Base-by-base conservation (phyloP, 176 grass and related monocot species). In the Oryza rufipogon region DNA sequence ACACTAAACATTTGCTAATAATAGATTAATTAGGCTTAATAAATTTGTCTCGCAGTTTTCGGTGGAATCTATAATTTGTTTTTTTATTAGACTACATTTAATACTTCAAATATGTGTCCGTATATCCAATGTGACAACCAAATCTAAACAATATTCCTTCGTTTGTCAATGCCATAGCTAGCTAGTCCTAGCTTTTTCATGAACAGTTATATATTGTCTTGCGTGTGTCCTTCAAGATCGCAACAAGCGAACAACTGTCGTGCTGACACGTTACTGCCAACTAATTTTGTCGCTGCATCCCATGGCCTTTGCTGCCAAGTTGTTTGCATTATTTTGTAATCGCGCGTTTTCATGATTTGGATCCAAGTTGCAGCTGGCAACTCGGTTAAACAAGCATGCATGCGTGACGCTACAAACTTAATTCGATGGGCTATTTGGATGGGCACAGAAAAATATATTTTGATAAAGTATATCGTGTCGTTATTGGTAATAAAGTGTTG, bases 291-390 rank as follows among this genome's bases (percentile, higher is more conserved):
- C 73, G 23, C 51, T 20, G 25, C 73, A 33, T 75, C 7, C 33
- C 47, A 32, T 47, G 10, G 10, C 20, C 39, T 14, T 14, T 23
- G 39, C 39, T 14, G 41, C 38, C 69, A 23, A 44, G 38, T 25
- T 71, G 39, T 38, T 14, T 25, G 70, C n/a, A 72, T 72, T 72
- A 47, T 72, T 72, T 72, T 26, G n/a, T 7, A 47, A 12, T 52
- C 49, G 49, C 49, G 49, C 15, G 12, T 52, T 23, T 11, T n/a
- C 22, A 46, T 72, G 70, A 45, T 15, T 25, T 8, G 70, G 5
- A 58, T 20, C 16, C 16, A 54, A 44, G 7, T 44, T 54, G 19
- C 19, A 71, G 69, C 12, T 71, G 28, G 45, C 23, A 17, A 30
- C 46, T 74, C 23, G 0, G 44, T 30, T 49, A 74, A 48, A 7